phyloP scores from a whole-genome alignment of 164 flowering plant genomes.

The Tetrastigma voinierianum region DNA sequence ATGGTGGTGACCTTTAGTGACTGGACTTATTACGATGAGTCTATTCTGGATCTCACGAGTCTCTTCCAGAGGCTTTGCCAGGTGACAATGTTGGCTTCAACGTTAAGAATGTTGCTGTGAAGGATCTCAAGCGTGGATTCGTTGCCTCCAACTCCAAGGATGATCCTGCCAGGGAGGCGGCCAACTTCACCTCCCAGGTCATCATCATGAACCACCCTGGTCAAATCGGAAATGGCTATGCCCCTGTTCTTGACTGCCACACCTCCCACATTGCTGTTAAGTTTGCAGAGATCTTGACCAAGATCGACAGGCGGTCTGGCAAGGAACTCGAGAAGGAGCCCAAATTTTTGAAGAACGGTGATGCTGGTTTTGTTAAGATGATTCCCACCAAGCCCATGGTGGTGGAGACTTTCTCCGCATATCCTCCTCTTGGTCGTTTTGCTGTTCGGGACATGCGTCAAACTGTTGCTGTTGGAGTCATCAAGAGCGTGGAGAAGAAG shows the following conservation, averaged over 20 bases:
- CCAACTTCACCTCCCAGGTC: constrained; percentile 42
- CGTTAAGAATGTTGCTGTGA: constrained; percentile 37
- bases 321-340: constrained; percentile 43
- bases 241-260: constrained; percentile 41
- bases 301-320: constrained; percentile 51
- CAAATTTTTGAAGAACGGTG: constrained; percentile 42
- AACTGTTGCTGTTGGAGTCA: constrained; percentile 42
- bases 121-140: constrained; percentile 40
- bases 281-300: constrained; percentile 41
- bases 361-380: constrained; percentile 41
- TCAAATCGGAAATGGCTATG: constrained; percentile 38
- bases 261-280: constrained; percentile 47
- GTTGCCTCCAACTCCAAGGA: constrained; percentile 46
- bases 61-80: constrained; percentile 34
- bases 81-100: constrained; percentile 42
- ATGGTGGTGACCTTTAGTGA: constrained; percentile 36
- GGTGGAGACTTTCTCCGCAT: constrained; percentile 40
- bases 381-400: constrained; percentile 51
- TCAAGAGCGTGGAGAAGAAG: constrained; percentile 43
- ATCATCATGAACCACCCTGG: constrained; percentile 47
- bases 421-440: constrained; percentile 45
- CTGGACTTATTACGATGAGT: constrained; percentile 43
- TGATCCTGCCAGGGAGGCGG: constrained; percentile 43
- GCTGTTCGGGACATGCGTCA: constrained; percentile 49
- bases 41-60: constrained; percentile 38